A percentile compares a stretch with the other conserved stretches of the same genome.
Conservation (phyloP, 345 rosid species). For the Lepidium didymum region DNA sequence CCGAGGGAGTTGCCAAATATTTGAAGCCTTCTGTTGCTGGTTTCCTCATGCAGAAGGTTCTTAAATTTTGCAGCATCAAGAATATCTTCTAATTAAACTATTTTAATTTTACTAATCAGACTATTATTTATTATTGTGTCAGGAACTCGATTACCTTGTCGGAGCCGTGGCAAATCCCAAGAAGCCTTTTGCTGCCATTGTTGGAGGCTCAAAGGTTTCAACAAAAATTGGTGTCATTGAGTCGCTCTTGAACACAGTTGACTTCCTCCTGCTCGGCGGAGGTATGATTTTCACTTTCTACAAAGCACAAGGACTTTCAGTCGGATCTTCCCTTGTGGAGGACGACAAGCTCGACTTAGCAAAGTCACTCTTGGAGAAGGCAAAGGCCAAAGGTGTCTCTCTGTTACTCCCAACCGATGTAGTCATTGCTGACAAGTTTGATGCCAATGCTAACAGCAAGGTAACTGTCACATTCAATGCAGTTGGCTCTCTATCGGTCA, state of each 20-base stretch:
- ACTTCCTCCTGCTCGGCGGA: too few species aligned
- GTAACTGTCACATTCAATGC: constrained; percentile 25
- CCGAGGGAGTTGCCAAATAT: constrained; percentile 82
- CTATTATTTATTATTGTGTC: neutral
- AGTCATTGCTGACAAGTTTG: constrained; percentile 82
- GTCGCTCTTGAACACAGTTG: constrained; percentile 64
- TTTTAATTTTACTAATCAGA: neutral
- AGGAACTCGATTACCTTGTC: constrained; percentile 95
- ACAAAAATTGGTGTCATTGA: constrained; percentile 92
- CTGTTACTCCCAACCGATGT: constrained; percentile 78
- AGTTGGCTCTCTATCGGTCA: neutral
- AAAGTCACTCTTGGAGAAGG: constrained; percentile 67
- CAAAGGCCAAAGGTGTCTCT: constrained; percentile 75
- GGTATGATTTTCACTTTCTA: too few species aligned
- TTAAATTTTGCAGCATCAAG: neutral
- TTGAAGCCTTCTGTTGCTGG: constrained; percentile 97
- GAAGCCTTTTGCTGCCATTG: constrained; percentile 96
- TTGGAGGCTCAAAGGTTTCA: constrained; percentile 95
- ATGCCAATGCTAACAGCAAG: constrained; percentile 90
- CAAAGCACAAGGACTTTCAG: too few species aligned
- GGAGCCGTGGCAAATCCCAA: constrained; percentile 86
- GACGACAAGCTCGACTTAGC: too few species aligned
- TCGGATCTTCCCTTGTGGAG: too few species aligned
- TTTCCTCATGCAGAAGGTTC: constrained; percentile 89
- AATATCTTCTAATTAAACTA: neutral